These are phyloP conservation scores for Fraxinus latifolia DNA, from an alignment of 305 asterid genomes.

Conservation along the genomic window DNA sequence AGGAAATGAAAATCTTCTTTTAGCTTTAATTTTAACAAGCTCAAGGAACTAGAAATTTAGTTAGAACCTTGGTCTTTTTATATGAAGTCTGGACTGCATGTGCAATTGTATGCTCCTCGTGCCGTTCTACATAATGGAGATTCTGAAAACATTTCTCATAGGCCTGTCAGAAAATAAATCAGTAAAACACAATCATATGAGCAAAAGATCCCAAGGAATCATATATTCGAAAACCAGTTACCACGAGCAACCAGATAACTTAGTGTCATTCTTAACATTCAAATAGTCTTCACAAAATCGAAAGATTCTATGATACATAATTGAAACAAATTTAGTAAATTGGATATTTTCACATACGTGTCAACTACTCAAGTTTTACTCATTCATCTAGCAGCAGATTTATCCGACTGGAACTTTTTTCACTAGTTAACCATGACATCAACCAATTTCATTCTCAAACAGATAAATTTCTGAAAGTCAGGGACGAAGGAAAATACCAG, in stretches of 20 bases:
- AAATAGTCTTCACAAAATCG: background rate
- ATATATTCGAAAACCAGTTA: too few relatives aligned
- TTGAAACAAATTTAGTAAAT: background rate
- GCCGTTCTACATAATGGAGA: constrained; percentile 81
- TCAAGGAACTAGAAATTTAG: constrained; percentile 11
- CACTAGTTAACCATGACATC: constrained; percentile 2
- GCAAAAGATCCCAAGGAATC: background rate
- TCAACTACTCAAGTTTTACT: background rate
- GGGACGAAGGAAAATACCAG: background rate
- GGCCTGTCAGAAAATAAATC: constrained; percentile 54
- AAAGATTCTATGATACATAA: constrained; percentile 9
- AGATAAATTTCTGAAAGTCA: background rate
- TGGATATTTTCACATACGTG: background rate
- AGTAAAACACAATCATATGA: background rate
- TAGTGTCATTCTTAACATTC: background rate
- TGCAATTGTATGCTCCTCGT: constrained; percentile 88
- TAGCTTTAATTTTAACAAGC: background rate
- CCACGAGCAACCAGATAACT: background rate
- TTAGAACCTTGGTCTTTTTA: constrained; percentile 78
- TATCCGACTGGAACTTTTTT: background rate
- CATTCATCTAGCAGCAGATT: constrained; percentile 9
- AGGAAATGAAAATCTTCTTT: background rate
- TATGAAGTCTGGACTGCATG: constrained; percentile 84
- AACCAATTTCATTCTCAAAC: background rate
- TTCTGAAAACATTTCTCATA: constrained; percentile 87